A percentile compares a stretch with the other conserved stretches of the same genome.
phyloP scores from a whole-genome alignment of 2,329 filamentous ascomycete species.

The Diatrype stigma region DNA sequence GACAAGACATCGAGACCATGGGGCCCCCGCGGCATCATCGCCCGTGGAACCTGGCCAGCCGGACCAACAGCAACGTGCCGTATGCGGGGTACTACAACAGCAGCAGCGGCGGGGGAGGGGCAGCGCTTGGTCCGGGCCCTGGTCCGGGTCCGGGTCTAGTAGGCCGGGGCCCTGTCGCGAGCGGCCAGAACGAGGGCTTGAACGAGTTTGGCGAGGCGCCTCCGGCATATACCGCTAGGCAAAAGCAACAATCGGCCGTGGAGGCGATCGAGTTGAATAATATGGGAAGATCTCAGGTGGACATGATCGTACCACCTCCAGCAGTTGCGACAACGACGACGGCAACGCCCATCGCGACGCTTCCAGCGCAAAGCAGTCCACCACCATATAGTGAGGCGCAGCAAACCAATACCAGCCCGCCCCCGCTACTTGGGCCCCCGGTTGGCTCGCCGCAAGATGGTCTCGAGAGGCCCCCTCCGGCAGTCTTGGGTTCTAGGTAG shows the following conservation, averaged over 20 bases:
- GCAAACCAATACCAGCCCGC: neutral
- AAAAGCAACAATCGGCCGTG: slow-evolving; percentile 12
- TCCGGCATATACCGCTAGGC: slow-evolving; percentile 23
- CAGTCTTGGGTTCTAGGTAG: neutral
- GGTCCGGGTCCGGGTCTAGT: too few relatives aligned
- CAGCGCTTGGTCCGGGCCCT: slow-evolving; percentile 8
- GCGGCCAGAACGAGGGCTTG: slow-evolving; percentile 15
- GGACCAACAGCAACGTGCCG: slow-evolving; percentile 8
- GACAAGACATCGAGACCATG: slow-evolving; percentile 21
- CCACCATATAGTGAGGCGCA: slow-evolving; percentile 6
- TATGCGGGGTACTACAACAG: slow-evolving; percentile 4
- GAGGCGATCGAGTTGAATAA: slow-evolving; percentile 17
- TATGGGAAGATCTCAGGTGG: slow-evolving; percentile 7
- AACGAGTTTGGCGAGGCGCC: slow-evolving; percentile 28
- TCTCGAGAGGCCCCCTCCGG: neutral
- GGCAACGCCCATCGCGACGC: neutral
- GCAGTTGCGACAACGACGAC: neutral
- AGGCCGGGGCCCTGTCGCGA: slow-evolving; percentile 1
- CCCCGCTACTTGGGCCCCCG: neutral
- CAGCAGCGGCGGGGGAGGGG: neutral
- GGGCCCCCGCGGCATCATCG: slow-evolving; percentile 3
- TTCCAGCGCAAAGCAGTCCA: neutral
- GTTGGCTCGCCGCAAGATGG: neutral
- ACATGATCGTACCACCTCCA: neutral
- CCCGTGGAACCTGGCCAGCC: neutral